Base-by-base conservation (phyloP, 1,284 basidiomycete species). In the Irpex sp. region DNA sequence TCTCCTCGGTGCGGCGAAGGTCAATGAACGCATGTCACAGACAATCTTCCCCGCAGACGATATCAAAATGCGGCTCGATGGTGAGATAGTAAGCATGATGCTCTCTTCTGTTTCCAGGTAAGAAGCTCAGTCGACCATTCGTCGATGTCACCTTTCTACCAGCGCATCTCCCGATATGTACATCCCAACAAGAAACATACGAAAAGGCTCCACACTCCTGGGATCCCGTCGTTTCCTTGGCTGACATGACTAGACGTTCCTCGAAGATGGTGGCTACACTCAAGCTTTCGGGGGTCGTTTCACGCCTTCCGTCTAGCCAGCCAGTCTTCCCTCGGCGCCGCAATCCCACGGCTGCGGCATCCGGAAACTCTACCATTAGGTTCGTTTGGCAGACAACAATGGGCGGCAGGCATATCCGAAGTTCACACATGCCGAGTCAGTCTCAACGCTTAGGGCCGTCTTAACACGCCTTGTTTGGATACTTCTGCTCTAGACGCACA, bases 401-500 rank as follows among this genome's bases (percentile, higher is more conserved):
- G 31, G 31, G 31, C 31, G 31, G 31, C 31, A 34, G 31, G 31
- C 31, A 34, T 34, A 34, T 34, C 31, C 31, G 31, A 34, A 34
- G 31, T 34, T 34, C 31, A 34, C 31, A 34, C 31, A 34, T 5
- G 31, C 31, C 31, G 31, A 34, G 31, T 34, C 31, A 34, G 31
- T 34, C 31, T 34, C 31, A 34, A 34, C 31, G 31, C 31, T 34
- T 34, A 34, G 31, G 31, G 31, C 31, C 31, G 31, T 34, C 5
- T 1, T 34, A 34, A 34, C 31, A 34, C 5, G 31, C 31, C 31
- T 34, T 34, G 31, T 34, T 34, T 34, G 31, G 31, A 34, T 34
- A 34, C 31, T 34, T 34, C 47, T 48, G 47, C 47, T 48, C 47
- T 48, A 60, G 34, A 49, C 58, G 58, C 59, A 60, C 48, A 19